Conservation (phyloP, 495 filamentous ascomycete species). For the Penicillium arizonense region DNA sequence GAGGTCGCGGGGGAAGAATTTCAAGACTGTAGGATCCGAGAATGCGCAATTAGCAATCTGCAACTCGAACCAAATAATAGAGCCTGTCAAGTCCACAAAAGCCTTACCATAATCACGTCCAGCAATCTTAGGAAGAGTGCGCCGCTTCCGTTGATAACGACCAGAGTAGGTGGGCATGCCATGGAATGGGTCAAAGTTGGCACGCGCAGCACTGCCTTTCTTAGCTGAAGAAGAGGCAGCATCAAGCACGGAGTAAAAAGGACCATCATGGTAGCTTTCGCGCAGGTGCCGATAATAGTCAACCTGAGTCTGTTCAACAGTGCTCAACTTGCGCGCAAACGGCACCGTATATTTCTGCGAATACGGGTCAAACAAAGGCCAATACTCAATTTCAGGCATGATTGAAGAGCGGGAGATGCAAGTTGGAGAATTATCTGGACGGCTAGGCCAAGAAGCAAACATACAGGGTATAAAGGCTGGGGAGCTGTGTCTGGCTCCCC, state of each 20-base stretch:
- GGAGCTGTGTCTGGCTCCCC: conserved; percentile 42
- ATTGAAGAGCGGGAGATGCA: background rate
- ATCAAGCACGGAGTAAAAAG: conserved; percentile 56
- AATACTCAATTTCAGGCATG: background rate
- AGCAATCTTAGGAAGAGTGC: conserved; percentile 48
- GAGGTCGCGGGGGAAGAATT: conserved; percentile 59
- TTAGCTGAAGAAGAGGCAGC: conserved; percentile 43
- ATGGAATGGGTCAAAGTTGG: conserved; percentile 56
- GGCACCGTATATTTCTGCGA: conserved; percentile 41
- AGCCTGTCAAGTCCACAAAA: background rate
- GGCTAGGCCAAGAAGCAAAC: conserved; percentile 12
- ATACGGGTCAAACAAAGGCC: background rate
- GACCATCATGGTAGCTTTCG: conserved; percentile 53
- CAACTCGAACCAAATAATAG: background rate
- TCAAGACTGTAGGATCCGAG: conserved; percentile 34
- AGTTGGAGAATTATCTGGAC: background rate
- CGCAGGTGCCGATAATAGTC: conserved; percentile 48
- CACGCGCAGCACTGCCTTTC: conserved; percentile 36
- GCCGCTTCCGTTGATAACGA: conserved; percentile 53
- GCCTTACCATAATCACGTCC: conserved; percentile 50
- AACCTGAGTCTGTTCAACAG: conserved; percentile 38
- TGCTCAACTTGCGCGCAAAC: conserved; percentile 28
- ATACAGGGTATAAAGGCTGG: conserved; percentile 43
- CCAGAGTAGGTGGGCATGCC: conserved; percentile 59
- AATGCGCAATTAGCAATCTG: conserved; percentile 5